phyloP scores from a whole-genome alignment of 2,329 filamentous ascomycete species.

The Penicillium glabrum region DNA sequence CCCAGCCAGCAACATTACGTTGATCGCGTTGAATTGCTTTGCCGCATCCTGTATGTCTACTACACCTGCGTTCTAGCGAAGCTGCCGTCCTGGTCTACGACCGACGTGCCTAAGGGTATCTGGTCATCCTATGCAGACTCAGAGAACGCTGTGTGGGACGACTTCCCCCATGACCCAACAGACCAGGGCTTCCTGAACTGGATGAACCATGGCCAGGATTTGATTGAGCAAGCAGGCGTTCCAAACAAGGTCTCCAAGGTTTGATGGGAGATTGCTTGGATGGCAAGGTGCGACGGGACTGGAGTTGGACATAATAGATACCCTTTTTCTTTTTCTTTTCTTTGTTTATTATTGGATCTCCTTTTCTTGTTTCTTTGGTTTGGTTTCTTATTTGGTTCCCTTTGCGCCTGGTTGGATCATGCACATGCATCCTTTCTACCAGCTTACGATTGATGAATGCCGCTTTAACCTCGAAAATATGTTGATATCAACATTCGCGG shows the following conservation, averaged over 20 bases:
- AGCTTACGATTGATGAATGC: constrained; percentile 25
- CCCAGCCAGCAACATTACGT: constrained; percentile 41
- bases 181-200: constrained; percentile 42
- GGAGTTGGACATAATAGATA: constrained; percentile 36
- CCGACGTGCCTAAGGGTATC: constrained; percentile 39
- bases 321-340: constrained; percentile 29
- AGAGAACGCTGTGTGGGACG: constrained; percentile 41
- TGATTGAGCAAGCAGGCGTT: constrained; percentile 43
- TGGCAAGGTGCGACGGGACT: constrained; percentile 17
- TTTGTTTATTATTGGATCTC: constrained; percentile 10
- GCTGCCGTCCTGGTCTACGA: constrained; percentile 39
- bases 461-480: background rate
- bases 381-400: background rate
- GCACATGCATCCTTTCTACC: constrained; percentile 3
- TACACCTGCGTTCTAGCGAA: constrained; percentile 46
- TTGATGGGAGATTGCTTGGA: background rate
- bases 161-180: constrained; percentile 42
- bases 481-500: constrained; percentile 1
- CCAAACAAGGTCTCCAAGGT: constrained; percentile 28
- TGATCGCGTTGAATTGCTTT: constrained; percentile 42
- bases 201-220: constrained; percentile 40
- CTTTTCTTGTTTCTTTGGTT: background rate
- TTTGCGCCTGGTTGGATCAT: constrained; percentile 9
- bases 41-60: constrained; percentile 48
- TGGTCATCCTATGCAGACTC: constrained; percentile 45